phyloP scores from a whole-genome alignment of 768 basidiomycete genomes.

The Cubamyces lactineus region DNA sequence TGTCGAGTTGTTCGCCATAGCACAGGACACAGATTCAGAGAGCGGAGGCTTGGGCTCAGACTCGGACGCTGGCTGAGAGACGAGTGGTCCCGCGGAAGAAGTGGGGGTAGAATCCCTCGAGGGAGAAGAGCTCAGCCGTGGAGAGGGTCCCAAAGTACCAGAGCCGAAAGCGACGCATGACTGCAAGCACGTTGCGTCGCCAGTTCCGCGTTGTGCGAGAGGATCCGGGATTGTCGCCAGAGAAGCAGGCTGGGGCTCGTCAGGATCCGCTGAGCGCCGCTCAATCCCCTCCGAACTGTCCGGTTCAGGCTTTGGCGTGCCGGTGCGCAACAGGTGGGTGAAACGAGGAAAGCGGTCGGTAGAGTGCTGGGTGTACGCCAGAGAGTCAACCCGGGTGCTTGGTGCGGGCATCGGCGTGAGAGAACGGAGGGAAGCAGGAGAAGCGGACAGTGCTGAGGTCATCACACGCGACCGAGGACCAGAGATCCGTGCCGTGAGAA shows the following conservation, averaged over 20 bases:
- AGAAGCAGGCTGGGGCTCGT: constrained; percentile 19
- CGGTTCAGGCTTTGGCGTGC: constrained; percentile 22
- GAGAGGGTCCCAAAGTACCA: constrained; percentile 18
- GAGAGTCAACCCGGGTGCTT: constrained; percentile 15
- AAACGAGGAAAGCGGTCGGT: constrained; percentile 29
- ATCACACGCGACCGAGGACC: constrained; percentile 20
- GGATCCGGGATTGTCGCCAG: constrained; percentile 24
- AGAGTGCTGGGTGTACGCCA: constrained; percentile 21
- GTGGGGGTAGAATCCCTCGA: constrained; percentile 23
- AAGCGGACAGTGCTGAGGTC: constrained; percentile 16
- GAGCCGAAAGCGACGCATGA: constrained; percentile 25
- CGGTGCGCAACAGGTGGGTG: constrained; percentile 24
- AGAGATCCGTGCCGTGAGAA: constrained; percentile 22
- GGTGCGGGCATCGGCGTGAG: constrained; percentile 16
- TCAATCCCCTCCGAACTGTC: constrained; percentile 6
- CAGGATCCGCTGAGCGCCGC: constrained; percentile 27
- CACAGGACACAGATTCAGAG: constrained; percentile 1
- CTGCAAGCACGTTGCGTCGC: constrained; percentile 25
- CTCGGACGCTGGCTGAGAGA: constrained; percentile 7
- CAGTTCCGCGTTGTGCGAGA: constrained; percentile 24
- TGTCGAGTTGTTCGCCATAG: constrained; percentile 19
- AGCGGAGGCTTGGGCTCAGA: neutral
- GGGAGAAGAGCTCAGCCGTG: constrained; percentile 17
- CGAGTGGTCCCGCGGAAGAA: constrained; percentile 7
- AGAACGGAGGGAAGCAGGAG: constrained; percentile 14